Evolutionary conservation across 305 asterid genomes (phyloP).

Genomic region (Lippia alba): DNA sequence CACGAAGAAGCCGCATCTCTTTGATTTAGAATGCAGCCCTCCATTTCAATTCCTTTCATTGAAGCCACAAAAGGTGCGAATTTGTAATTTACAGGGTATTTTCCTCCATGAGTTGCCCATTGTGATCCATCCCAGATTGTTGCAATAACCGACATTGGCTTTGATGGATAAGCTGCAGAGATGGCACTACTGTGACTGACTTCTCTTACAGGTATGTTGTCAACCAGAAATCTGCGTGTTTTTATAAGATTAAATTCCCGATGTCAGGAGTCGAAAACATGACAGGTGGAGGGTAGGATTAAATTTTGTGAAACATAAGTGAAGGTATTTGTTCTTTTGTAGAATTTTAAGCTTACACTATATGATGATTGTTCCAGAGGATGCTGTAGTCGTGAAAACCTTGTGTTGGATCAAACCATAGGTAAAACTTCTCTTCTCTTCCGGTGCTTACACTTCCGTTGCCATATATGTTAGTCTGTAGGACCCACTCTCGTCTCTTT

Average conservation of each 20-base stretch:
- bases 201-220: slow-evolving; percentile 76
- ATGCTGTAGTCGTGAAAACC: slow-evolving; percentile 73
- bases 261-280: no score
- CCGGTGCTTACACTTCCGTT: slow-evolving; percentile 87
- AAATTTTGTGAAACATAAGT: no score
- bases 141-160: slow-evolving; percentile 68
- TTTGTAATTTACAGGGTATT: slow-evolving; percentile 71
- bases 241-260: background rate
- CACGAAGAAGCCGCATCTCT: slow-evolving; percentile 43
- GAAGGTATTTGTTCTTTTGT: background rate
- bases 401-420: slow-evolving; percentile 87
- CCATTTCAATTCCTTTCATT: slow-evolving; percentile 58
- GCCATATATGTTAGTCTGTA: slow-evolving; percentile 89
- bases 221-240: slow-evolving; percentile 69
- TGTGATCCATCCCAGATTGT: slow-evolving; percentile 89
- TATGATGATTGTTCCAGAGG: slow-evolving; percentile 81
- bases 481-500: slow-evolving; percentile 78
- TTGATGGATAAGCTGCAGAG: slow-evolving; percentile 70
- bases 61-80: slow-evolving; percentile 71
- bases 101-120: slow-evolving; percentile 94
- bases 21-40: slow-evolving; percentile 57
- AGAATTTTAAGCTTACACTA: slow-evolving; percentile 51
- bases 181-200: slow-evolving; percentile 60
- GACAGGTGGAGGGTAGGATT: background rate
- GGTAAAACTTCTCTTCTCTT: slow-evolving; percentile 87